phyloP scores from a whole-genome alignment of 139 green algal species.

The Chlamydomonas incerta region DNA sequence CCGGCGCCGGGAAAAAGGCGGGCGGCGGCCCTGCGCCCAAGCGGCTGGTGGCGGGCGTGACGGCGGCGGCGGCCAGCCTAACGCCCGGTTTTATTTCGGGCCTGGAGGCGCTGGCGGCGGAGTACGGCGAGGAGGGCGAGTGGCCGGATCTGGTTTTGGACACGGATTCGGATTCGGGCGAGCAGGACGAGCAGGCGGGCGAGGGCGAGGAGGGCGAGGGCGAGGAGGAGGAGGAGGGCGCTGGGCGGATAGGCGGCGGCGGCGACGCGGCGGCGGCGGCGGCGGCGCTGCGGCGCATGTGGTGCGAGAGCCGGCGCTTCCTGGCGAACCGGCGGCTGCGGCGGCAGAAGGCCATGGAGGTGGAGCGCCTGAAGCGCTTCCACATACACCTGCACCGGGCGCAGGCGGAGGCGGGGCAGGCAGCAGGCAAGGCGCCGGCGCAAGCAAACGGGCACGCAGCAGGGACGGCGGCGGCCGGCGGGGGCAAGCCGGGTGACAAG shows the following conservation, averaged over 20 bases:
- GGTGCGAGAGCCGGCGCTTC: constrained; percentile 14
- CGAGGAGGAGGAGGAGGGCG: background rate
- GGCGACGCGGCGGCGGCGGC: background rate
- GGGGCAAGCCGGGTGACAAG: background rate
- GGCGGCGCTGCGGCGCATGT: constrained; percentile 28
- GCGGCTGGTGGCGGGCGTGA: too few species aligned
- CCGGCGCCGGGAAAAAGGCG: background rate
- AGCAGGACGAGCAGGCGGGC: background rate
- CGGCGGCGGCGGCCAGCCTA: too few species aligned
- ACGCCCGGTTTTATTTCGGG: background rate
- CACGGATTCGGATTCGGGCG: background rate
- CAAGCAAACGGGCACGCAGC: background rate
- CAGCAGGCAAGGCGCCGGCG: background rate
- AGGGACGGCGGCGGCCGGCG: background rate
- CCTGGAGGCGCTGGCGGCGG: constrained; percentile 9
- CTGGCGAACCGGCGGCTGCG: constrained; percentile 39
- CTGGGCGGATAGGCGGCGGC: background rate
- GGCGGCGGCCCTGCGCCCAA: background rate
- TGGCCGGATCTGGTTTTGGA: background rate
- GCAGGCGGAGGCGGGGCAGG: constrained; percentile 36
- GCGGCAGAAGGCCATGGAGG: constrained; percentile 38
- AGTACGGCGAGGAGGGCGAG: background rate
- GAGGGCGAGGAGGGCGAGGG: background rate
- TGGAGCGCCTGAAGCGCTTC: constrained; percentile 55
- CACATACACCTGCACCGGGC: constrained; percentile 53